phyloP scores from a whole-genome alignment of 208 protist species.

The Leishmania arabica region DNA sequence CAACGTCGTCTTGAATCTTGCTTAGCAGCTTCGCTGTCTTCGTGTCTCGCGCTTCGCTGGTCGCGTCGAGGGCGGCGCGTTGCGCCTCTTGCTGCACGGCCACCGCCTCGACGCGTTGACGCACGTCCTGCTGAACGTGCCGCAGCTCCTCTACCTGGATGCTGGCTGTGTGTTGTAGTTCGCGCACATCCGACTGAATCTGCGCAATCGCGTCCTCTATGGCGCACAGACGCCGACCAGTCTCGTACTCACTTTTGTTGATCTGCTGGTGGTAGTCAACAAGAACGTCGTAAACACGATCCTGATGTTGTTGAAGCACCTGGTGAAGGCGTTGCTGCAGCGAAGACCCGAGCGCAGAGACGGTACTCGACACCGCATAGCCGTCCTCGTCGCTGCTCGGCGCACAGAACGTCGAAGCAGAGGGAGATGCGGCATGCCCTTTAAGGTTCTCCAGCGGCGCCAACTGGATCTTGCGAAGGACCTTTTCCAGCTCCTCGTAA shows the following conservation, averaged over 20 bases:
- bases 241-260: constrained; percentile 18
- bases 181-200: constrained; percentile 18
- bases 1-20: constrained; percentile 10
- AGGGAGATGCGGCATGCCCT: background rate
- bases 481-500: constrained; percentile 29
- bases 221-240: constrained; percentile 12
- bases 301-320: constrained; percentile 13
- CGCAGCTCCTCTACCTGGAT: background rate
- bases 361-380: background rate
- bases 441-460: background rate
- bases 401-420: background rate
- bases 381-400: background rate
- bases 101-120: background rate
- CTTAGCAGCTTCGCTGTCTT: background rate
- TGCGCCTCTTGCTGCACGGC: constrained; percentile 11
- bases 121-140: constrained; percentile 5
- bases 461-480: constrained; percentile 19
- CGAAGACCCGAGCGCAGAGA: background rate
- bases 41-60: background rate
- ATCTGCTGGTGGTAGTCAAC: constrained; percentile 22
- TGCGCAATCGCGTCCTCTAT: constrained; percentile 9
- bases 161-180: constrained; percentile 1
- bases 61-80: background rate
- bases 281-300: constrained; percentile 30
- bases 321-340: constrained; percentile 1